Conservation (phyloP, 345 rosid genomes). For the Citrus australasica region DNA sequence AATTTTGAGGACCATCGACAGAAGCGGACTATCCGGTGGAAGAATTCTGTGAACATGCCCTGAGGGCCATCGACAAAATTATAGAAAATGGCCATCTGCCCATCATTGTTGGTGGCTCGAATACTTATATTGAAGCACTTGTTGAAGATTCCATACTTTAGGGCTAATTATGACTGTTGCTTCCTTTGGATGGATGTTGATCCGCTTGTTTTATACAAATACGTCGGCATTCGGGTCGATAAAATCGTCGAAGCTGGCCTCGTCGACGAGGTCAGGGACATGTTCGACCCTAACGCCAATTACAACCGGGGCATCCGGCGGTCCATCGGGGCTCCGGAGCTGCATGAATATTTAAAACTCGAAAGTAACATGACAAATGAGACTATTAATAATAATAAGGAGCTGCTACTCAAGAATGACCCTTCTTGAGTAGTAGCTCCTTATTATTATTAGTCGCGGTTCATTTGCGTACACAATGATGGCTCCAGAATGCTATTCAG, state of each 20-base stretch:
- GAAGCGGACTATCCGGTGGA: conserved; percentile 22
- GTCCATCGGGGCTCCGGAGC: no score
- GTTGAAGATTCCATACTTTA: conserved; percentile 23
- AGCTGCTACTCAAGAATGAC: no score
- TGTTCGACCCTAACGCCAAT: neutral
- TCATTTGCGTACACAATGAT: neutral
- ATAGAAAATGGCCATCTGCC: conserved; percentile 26
- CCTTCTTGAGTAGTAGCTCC: no score
- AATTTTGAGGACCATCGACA: neutral
- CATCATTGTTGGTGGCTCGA: conserved; percentile 44
- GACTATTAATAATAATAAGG: no score
- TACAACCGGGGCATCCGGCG: no score
- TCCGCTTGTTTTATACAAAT: conserved; percentile 23
- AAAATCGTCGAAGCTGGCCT: conserved; percentile 40
- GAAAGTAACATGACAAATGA: no score
- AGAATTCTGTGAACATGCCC: conserved; percentile 18
- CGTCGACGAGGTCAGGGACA: conserved; percentile 25
- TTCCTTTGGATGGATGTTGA: conserved; percentile 47
- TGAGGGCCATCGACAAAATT: conserved; percentile 18
- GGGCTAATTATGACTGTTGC: conserved; percentile 27
- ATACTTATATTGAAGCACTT: conserved; percentile 35
- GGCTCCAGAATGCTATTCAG: neutral
- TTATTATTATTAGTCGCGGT: no score
- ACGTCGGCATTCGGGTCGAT: conserved; percentile 28
- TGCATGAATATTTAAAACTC: no score